Evolutionary conservation across 1,284 basidiomycete genomes (phyloP), one percentile per base, ranked within the genome.

Genomic region (Trametes versicolor): DNA sequence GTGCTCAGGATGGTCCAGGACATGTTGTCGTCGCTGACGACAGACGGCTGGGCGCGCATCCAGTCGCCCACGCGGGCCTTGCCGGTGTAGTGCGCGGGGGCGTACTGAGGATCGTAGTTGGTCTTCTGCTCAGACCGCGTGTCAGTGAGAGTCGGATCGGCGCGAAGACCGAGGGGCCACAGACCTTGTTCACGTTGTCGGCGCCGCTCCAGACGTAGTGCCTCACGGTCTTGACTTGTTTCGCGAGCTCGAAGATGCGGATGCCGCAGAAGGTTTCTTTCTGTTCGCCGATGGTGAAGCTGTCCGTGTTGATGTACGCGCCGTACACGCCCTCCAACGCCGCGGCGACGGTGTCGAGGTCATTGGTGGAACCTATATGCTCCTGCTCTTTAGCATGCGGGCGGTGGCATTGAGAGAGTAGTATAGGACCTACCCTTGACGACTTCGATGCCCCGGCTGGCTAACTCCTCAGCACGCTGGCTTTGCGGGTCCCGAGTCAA

Each of bases 181-280:
- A 78, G 75, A 83, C 83, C 79, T 83, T 84, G 61, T 74, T 75
- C 8, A 74, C 72, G 66, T 84, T 83, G 63, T 82, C 80, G 17
- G 85, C 73, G 60, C 75, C 80, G 68, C 82, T 83, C 81, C 81
- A 85, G 37, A 85, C 74, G 59, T 82, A 82, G 66, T 85, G 84
- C 23, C 76, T 72, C 51, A 84, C 71, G 36, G 77, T 71, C 13
- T 72, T 70, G 1, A 69, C 74, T 49, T 80, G 76, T 66, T 82
- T 80, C 6, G 84, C 82, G 23, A 80, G 71, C 68, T 86, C 83
- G 66, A 82, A 86, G 13, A 85, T 80, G 29, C 81, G 76, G 62
- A 85, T 78, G 0, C 81, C 82, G n/a, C 74, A 69, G 61, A 77
- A 83, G 0, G 81, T 76, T 68, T 84, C 83, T 60, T 75, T 77